Conservation (phyloP, 2,329 filamentous ascomycete genomes). For the Ascochyta viciae-villosae region DNA sequence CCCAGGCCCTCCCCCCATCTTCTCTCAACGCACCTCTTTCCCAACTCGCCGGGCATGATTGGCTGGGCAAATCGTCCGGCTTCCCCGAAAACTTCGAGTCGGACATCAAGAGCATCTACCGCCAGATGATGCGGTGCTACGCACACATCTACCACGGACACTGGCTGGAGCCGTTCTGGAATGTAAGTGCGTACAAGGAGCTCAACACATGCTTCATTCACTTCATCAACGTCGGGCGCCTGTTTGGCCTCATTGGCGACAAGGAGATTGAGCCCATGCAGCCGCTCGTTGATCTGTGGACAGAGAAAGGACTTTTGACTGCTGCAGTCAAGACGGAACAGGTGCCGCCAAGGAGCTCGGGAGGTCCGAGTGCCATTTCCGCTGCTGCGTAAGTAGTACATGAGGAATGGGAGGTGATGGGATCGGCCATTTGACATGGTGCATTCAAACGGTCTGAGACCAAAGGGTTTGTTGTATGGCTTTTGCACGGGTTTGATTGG, state of each 20-base stretch:
- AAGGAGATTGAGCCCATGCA: conserved; percentile 96
- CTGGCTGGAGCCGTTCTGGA: conserved; percentile 60
- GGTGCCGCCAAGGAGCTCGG: conserved; percentile 25
- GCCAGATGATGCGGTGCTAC: conserved; percentile 63
- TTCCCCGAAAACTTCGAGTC: conserved; percentile 62
- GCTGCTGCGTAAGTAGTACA: conserved; percentile 19
- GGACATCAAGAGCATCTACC: conserved; percentile 76
- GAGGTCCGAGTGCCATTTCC: conserved; percentile 23
- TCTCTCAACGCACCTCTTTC: conserved; percentile 63
- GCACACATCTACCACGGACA: conserved; percentile 61
- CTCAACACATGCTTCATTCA: conserved; percentile 63
- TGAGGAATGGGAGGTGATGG: background rate
- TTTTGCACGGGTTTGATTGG: background rate
- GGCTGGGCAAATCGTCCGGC: conserved; percentile 90
- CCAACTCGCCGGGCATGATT: conserved; percentile 71
- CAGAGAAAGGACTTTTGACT: conserved; percentile 86
- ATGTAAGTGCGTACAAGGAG: conserved; percentile 57
- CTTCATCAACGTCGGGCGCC: conserved; percentile 71
- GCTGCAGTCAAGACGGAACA: conserved; percentile 29
- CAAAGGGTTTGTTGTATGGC: background rate
- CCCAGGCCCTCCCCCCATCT: conserved; percentile 55
- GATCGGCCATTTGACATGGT: conserved; percentile 21
- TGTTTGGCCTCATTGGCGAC: conserved; percentile 79
- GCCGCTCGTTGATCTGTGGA: conserved; percentile 89
- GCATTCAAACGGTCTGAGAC: conserved; percentile 4